These are phyloP conservation scores for Tricholoma bakamatsutake DNA, from an alignment of 768 basidiomycete species.

Conservation along the genomic window DNA sequence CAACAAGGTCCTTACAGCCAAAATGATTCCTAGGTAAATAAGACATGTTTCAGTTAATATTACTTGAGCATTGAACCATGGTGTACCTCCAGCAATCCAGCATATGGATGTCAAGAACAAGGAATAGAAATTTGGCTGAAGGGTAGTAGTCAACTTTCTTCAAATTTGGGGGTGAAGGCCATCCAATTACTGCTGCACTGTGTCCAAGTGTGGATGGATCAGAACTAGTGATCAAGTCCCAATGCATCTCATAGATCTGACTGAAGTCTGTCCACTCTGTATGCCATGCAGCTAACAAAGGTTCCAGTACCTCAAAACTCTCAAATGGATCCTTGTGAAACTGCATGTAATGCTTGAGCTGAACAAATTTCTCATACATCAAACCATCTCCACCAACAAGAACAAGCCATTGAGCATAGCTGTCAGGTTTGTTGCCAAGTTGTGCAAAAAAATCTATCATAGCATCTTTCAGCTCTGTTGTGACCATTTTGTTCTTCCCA, in stretches of 20 bases:
- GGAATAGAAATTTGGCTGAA: background rate
- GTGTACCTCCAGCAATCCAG: background rate
- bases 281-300: background rate
- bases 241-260: background rate
- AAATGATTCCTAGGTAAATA: constrained; percentile 16
- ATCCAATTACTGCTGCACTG: background rate
- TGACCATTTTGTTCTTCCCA: constrained; percentile 12
- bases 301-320: background rate
- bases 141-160: background rate
- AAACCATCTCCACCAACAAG: background rate
- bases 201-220: background rate
- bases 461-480: background rate
- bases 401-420: background rate
- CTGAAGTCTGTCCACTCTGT: background rate
- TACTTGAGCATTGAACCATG: background rate
- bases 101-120: background rate
- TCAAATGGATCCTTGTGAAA: background rate
- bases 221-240: background rate
- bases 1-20: constrained; percentile 21
- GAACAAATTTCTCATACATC: background rate
- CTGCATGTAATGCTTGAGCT: background rate
- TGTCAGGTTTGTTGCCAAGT: background rate
- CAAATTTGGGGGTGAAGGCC: background rate
- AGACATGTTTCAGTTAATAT: constrained; percentile 2
- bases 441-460: background rate